Percentiles rank a stretch among this genome's conserved stretches.
Conservation (phyloP, 208 protist species). For the Acanthamoeba royreba region DNA sequence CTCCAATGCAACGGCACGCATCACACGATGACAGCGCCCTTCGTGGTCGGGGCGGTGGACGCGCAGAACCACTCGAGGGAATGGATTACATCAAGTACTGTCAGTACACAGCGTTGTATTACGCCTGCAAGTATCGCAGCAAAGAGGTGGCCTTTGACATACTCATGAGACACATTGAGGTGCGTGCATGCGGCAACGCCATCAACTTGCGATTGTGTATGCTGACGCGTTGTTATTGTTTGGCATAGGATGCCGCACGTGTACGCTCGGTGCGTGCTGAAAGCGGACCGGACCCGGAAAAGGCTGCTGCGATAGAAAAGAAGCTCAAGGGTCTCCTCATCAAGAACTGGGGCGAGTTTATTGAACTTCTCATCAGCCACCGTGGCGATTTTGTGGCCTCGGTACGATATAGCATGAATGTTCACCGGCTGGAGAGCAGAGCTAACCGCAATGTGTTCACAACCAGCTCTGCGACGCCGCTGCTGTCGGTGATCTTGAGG, state of each 20-base stretch:
- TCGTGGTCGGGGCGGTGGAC: background rate
- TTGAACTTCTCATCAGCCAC: constrained; percentile 11
- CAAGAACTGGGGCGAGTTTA: background rate
- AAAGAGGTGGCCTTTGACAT: constrained; percentile 1
- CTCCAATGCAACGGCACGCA: background rate
- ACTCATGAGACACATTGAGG: background rate
- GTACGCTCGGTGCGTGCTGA: background rate
- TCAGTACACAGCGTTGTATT: constrained; percentile 39
- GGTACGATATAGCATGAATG: background rate
- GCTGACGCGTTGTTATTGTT: background rate
- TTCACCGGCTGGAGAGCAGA: background rate
- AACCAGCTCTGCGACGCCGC: background rate
- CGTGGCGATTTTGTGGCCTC: constrained; percentile 25
- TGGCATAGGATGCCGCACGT: background rate
- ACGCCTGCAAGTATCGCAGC: constrained; percentile 31
- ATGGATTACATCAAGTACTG: constrained; percentile 43
- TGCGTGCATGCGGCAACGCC: background rate
- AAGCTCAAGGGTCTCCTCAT: background rate
- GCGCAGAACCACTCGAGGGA: background rate
- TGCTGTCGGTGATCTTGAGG: background rate
- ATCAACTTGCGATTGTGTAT: background rate
- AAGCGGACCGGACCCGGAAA: background rate
- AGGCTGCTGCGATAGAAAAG: background rate
- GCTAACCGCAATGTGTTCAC: background rate
- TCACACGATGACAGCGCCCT: background rate